A percentile compares a stretch with the other conserved stretches of the same genome.
phyloP scores from a whole-genome alignment of 2,329 filamentous ascomycete species.

The Fusarium illudens region DNA sequence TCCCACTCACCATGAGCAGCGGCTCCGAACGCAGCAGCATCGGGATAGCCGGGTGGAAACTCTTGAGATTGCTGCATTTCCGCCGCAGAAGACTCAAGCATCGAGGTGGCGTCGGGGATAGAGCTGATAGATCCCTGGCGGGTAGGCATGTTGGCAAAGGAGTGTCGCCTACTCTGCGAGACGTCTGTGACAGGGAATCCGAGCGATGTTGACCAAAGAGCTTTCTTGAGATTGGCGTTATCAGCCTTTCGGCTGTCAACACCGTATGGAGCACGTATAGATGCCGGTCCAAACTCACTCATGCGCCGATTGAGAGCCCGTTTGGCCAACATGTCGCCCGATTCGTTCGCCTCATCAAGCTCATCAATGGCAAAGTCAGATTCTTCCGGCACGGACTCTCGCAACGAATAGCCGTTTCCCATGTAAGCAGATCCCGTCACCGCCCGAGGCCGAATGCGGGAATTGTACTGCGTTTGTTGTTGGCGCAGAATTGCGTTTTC shows the following conservation, averaged over 20 bases:
- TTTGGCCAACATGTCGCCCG: constrained; percentile 56
- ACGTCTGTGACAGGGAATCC: constrained; percentile 71
- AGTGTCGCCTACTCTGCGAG: constrained; percentile 80
- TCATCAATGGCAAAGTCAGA: constrained; percentile 79
- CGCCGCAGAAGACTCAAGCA: constrained; percentile 56
- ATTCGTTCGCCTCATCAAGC: constrained; percentile 68
- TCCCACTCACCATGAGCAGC: constrained; percentile 52
- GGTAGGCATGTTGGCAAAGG: constrained; percentile 75
- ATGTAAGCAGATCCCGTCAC: constrained; percentile 64
- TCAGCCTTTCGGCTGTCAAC: constrained; percentile 70
- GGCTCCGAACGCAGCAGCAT: constrained; percentile 49
- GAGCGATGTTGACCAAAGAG: constrained; percentile 76
- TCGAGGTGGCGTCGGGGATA: constrained; percentile 59
- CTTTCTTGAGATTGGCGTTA: constrained; percentile 66
- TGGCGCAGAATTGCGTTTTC: constrained; percentile 71
- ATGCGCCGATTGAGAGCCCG: constrained; percentile 60
- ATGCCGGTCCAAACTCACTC: constrained; percentile 63
- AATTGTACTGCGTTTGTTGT: constrained; percentile 64
- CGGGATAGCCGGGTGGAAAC: constrained; percentile 52
- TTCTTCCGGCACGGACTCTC: constrained; percentile 68
- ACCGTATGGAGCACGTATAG: constrained; percentile 59
- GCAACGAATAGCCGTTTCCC: constrained; percentile 66
- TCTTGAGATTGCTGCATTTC: constrained; percentile 57
- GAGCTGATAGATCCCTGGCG: constrained; percentile 71
- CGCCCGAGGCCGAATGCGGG: constrained; percentile 65